Percentiles rank a stretch among this genome's conserved stretches.
Conservation (phyloP, 108 stramenopile species). For the Conticribra weissflogii region DNA sequence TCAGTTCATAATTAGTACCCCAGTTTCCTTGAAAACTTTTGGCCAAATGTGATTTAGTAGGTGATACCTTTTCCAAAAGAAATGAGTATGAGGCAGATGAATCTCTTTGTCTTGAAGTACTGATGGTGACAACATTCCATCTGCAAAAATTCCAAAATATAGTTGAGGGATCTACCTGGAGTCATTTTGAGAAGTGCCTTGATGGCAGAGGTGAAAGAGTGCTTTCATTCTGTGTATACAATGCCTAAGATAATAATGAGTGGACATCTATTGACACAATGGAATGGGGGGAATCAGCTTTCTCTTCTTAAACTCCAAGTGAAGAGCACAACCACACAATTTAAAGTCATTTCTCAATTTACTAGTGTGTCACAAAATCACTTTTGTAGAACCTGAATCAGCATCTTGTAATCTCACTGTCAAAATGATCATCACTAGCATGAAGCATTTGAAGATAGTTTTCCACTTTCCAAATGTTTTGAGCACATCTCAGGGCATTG, state of each 20-base stretch:
- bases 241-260: background rate
- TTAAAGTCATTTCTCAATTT: background rate
- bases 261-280: background rate
- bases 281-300: background rate
- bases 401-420: background rate
- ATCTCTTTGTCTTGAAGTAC: background rate
- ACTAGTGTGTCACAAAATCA: background rate
- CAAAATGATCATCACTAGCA: background rate
- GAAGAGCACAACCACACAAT: background rate
- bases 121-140: background rate
- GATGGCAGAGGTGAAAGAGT: background rate
- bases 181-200: background rate
- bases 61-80: too few species aligned
- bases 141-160: background rate
- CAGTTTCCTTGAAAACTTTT: background rate
- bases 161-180: background rate
- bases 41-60: background rate
- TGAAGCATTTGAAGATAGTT: background rate
- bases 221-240: background rate
- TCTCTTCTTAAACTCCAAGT: background rate
- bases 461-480: background rate
- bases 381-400: background rate
- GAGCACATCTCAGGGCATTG: background rate
- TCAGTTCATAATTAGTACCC: too few species aligned
- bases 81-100: background rate